Evolutionary conservation across 352 stramenopile species (phyloP).

Genomic region (Saprolegnia diclina): DNA sequence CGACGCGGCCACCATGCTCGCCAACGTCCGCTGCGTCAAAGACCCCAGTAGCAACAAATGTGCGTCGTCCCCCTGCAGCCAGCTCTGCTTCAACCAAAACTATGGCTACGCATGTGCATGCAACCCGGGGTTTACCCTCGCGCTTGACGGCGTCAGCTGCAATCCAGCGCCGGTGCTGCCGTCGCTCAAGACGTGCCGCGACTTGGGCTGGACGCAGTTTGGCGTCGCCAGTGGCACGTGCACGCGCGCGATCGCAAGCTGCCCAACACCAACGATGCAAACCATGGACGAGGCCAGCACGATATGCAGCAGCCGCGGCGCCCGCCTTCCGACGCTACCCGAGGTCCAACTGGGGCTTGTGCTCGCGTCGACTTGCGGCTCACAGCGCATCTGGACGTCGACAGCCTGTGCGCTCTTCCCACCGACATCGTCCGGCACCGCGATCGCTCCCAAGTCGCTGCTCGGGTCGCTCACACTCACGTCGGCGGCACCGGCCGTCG

Average conservation of each 20-base stretch:
- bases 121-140: background rate
- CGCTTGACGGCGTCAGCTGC: background rate
- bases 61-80: background rate
- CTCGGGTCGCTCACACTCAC: background rate
- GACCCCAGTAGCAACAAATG: background rate
- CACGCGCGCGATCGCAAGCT: background rate
- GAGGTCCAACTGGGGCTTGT: background rate
- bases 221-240: background rate
- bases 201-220: background rate
- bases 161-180: background rate
- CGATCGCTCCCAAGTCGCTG: background rate
- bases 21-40: background rate
- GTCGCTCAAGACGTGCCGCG: background rate
- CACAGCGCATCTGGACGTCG: background rate
- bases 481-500: background rate
- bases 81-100: slow-evolving; percentile 9
- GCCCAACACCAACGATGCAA: background rate
- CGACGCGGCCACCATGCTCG: background rate
- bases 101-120: slow-evolving; percentile 5
- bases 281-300: background rate
- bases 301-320: background rate
- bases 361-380: background rate
- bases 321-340: background rate
- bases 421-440: too few species aligned
- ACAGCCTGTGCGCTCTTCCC: background rate